A percentile compares a stretch with the other conserved stretches of the same genome.
These are phyloP conservation scores for Dactylonectria estremocensis DNA, from an alignment of 2,329 filamentous ascomycete species.

Conservation along the genomic window DNA sequence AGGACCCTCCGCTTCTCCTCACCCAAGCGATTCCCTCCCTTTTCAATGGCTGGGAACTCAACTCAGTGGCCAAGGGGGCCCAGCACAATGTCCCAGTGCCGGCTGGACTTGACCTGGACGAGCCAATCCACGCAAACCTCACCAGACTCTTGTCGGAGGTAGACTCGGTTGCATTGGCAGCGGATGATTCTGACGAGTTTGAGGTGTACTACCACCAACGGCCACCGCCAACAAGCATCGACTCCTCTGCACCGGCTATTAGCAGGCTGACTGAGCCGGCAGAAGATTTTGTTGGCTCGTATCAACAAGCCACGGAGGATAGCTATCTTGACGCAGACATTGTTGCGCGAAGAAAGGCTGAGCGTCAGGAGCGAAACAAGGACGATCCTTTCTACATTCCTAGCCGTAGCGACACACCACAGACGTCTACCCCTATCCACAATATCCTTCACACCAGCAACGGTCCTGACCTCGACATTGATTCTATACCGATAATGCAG, in stretches of 20 bases:
- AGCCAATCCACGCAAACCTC: conserved; percentile 85
- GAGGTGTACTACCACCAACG: conserved; percentile 75
- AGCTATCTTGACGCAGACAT: conserved; percentile 81
- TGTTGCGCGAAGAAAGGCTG: conserved; percentile 79
- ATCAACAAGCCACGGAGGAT: conserved; percentile 74
- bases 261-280: conserved; percentile 66
- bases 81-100: conserved; percentile 90
- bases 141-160: conserved; percentile 75
- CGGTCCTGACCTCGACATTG: conserved; percentile 87
- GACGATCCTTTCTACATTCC: conserved; percentile 97
- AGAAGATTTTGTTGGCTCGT: conserved; percentile 67
- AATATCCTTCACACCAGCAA: conserved; percentile 82
- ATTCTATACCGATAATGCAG: conserved; percentile 96
- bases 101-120: conserved; percentile 82
- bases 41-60: conserved; percentile 89
- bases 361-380: conserved; percentile 85
- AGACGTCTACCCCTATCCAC: conserved; percentile 83
- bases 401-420: conserved; percentile 65
- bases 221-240: conserved; percentile 65
- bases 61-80: conserved; percentile 87
- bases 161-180: conserved; percentile 64
- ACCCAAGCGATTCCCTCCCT: conserved; percentile 92
- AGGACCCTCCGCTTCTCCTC: conserved; percentile 85
- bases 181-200: conserved; percentile 76
- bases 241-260: conserved; percentile 68